Evolutionary conservation across 495 filamentous ascomycete genomes (phyloP), one percentile per base, ranked within the genome.

Genomic region (Aspergillus diversus): DNA sequence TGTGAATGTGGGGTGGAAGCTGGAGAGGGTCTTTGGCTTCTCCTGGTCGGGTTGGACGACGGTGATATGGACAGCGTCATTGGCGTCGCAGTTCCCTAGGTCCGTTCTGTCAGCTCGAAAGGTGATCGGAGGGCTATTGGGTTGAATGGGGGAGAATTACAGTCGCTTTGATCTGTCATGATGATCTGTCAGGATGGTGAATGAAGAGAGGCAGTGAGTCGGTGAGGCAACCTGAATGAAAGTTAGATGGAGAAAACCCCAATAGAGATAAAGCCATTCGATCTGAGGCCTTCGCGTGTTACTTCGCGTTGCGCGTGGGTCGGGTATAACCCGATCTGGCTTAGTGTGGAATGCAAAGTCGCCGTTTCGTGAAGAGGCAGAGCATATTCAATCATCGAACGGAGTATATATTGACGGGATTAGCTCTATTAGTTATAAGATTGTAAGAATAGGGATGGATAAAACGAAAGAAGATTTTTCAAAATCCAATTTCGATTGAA

Each of bases 1-100:
- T 17, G 93, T 97, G 74, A 94, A 95, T 67, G 84, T 84, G 2
- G 95, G 95, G 60, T 91, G 83, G 76, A 98, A 97, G 57, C 80
- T 83, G 17, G 82, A 80, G 34, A 90, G 68, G 5, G 83, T 85
- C 67, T 85, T 84, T 17, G 84, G 78, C 60, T 81, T 83, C 39
- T 79, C 70, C 7, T 81, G 72, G 12, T 78, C 75, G 1, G 89
- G 84, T 63, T 83, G 81, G 46, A 92, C 81, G 49, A 96, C 75
- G 9, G 89, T 89, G 65, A 96, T 81, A 32, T 84, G 75, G 33
- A 94, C 65, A 65, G 90, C 90, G 73, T 93, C 85, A 67, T 89
- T 94, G 66, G 92, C 84, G 65, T 89, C 79, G 59, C 83, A 79
- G 57, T 88, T 87, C 92, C 92, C 92, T 93, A 58, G 63, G 58